phyloP scores from a whole-genome alignment of 164 flowering plant species.

The Malania oleifera region DNA sequence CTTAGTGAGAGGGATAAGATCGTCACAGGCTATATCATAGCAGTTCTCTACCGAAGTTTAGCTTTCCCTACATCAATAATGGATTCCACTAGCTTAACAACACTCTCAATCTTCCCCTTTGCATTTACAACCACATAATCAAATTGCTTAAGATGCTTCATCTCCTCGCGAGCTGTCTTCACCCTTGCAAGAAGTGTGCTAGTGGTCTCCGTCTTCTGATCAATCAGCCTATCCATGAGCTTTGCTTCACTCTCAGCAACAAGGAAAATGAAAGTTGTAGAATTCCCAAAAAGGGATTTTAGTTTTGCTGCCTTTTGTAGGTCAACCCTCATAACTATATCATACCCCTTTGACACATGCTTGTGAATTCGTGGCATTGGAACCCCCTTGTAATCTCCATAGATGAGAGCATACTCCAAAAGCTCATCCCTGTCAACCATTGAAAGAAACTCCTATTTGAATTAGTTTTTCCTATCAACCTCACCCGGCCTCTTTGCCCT shows the following conservation, averaged over 20 bases:
- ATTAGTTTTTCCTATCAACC: slow-evolving; percentile 77
- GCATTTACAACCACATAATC: slow-evolving; percentile 92
- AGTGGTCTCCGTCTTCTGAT: slow-evolving; percentile 63
- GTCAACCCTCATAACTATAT: slow-evolving; percentile 82
- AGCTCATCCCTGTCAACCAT: slow-evolving; percentile 75
- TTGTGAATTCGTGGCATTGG: slow-evolving; percentile 83
- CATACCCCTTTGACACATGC: slow-evolving; percentile 69
- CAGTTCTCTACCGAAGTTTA: slow-evolving; percentile 53
- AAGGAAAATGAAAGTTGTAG: slow-evolving; percentile 71
- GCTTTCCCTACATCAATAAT: slow-evolving; percentile 91
- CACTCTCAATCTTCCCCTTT: slow-evolving; percentile 63
- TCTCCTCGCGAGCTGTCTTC: slow-evolving; percentile 77
- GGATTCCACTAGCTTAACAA: slow-evolving; percentile 61
- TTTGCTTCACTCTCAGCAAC: slow-evolving; percentile 79
- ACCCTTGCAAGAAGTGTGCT: slow-evolving; percentile 70
- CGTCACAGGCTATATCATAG: slow-evolving; percentile 28
- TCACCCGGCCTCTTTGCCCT: slow-evolving; percentile 67
- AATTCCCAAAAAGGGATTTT: slow-evolving; percentile 53
- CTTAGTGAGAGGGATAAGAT: not conserved
- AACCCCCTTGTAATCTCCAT: slow-evolving; percentile 93
- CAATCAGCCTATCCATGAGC: slow-evolving; percentile 66
- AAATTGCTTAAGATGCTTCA: slow-evolving; percentile 59
- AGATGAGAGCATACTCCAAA: slow-evolving; percentile 84
- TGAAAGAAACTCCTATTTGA: slow-evolving; percentile 60
- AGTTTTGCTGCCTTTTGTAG: slow-evolving; percentile 81